phyloP scores from a whole-genome alignment of 805 yeast genomes.

The Wickerhamiella brachini region DNA sequence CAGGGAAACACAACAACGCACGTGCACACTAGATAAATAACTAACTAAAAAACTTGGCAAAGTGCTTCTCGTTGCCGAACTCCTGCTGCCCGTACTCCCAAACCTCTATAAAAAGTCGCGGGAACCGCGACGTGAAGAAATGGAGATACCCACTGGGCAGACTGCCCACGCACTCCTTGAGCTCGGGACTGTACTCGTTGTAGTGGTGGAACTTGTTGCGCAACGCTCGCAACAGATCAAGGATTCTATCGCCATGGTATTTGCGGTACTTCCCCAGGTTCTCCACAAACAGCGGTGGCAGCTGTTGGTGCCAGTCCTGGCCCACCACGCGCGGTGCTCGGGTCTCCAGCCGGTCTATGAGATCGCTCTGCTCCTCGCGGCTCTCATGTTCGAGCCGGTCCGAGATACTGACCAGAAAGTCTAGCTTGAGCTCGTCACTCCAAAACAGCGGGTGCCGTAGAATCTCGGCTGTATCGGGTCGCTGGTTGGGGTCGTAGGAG shows the following conservation, averaged over 20 bases:
- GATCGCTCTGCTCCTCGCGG: constrained; percentile 61
- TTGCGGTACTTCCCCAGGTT: constrained; percentile 86
- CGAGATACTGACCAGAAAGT: constrained; percentile 72
- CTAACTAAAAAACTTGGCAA: constrained; percentile 31
- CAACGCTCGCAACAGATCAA: constrained; percentile 79
- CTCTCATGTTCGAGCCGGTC: constrained; percentile 81
- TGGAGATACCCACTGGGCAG: constrained; percentile 73
- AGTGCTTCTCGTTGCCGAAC: constrained; percentile 49
- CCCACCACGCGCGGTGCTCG: constrained; percentile 33
- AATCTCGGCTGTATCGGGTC: constrained; percentile 61
- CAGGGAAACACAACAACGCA: too few species aligned
- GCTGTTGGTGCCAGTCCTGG: constrained; percentile 63
- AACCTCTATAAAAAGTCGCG: constrained; percentile 60
- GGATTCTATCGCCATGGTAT: constrained; percentile 60
- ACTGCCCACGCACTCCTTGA: constrained; percentile 57
- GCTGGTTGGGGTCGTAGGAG: constrained; percentile 40
- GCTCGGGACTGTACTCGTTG: constrained; percentile 51
- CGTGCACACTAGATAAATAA: neutral
- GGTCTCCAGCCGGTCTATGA: constrained; percentile 42
- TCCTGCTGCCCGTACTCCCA: constrained; percentile 47
- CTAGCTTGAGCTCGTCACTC: constrained; percentile 58
- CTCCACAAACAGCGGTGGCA: constrained; percentile 61
- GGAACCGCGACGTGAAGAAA: constrained; percentile 65
- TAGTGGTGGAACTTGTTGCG: constrained; percentile 92
- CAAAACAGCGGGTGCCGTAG: constrained; percentile 85